Base-by-base conservation (phyloP, 1,284 basidiomycete genomes). In the Binderoboletus segoi region DNA sequence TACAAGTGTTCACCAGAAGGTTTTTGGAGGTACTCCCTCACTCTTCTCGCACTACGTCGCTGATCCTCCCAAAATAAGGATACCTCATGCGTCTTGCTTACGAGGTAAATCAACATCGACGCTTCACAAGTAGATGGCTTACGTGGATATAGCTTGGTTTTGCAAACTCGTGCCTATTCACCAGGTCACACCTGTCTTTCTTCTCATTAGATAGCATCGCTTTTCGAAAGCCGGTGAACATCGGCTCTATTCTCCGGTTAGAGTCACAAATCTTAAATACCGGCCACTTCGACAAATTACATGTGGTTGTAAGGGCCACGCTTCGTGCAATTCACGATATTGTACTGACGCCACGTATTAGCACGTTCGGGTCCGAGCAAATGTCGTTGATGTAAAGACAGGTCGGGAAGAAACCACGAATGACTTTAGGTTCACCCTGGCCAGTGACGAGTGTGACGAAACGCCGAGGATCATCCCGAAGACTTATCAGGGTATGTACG, bases 201-300 rank as follows among this genome's bases (percentile, higher is more conserved):
- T 76, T 91, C 37, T 86, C 89, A 3, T 80, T 93, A 12, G 91
- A 93, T 68, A 84, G 84, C 49, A 92, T 93, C 67, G 84, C 84
- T 3, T 93, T 94, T 75, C 79, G 83, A 46, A 80, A 84, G n/a
- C 90, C 91, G 0, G 91, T 94, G 0, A 87, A 89, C 3, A 91
- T 93, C 51, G 91, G 91, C 7, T 91, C 87, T 1, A 87, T 93
- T 49, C 80, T 93, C 11, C 82, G 86, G 11, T 77, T 93, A 41
- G 83, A 83, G 2, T 89, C 89, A 1, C 80, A 84, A 61, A 81
- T 93, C 33, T 77, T 86, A 20, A 81, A 88, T 62, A 82, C 84
- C 1, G 74, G 75, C 0, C 70, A 74, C 3, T 75, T 75, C 0
- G 67, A 72, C 21, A 71, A 77, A 48, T 79, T 82, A 12, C 73